Evolutionary conservation across 495 filamentous ascomycete genomes (phyloP).

Genomic region (Daldinia vernicosa): DNA sequence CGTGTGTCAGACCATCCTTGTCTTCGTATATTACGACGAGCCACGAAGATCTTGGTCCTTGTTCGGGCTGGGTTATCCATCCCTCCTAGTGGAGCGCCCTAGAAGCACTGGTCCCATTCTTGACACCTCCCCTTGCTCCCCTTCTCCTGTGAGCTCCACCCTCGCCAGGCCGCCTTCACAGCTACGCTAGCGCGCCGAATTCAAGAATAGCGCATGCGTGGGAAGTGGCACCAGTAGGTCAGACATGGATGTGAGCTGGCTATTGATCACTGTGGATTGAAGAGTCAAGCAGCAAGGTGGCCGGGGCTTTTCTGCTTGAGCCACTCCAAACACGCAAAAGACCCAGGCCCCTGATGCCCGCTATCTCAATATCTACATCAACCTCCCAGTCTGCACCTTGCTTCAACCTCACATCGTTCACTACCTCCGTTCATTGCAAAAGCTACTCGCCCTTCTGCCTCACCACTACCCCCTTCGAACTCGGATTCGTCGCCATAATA

Average conservation of each 20-base stretch:
- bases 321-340: constrained; percentile 44
- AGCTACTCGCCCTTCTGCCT: constrained; percentile 28
- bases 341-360: constrained; percentile 38
- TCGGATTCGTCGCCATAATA: constrained; percentile 34
- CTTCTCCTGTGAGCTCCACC: constrained; percentile 32
- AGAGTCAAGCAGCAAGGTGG: constrained; percentile 42
- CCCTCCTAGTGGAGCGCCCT: constrained; percentile 44
- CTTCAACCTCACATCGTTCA: constrained; percentile 40
- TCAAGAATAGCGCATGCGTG: constrained; percentile 49
- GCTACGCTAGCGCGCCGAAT: constrained; percentile 47
- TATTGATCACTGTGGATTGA: constrained; percentile 42
- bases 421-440: constrained; percentile 38
- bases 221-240: constrained; percentile 45
- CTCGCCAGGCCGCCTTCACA: constrained; percentile 46
- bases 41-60: constrained; percentile 46
- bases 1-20: constrained; percentile 53
- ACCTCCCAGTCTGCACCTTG: constrained; percentile 42
- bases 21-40: constrained; percentile 50
- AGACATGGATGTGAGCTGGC: constrained; percentile 48
- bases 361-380: constrained; percentile 51
- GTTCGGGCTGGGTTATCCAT: constrained; percentile 41
- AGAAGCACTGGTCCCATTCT: constrained; percentile 46
- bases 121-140: constrained; percentile 41
- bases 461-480: constrained; percentile 27
- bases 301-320: constrained; percentile 40